Percentiles rank a stretch among this genome's conserved stretches.
These are phyloP conservation scores for Licmophora abbreviata DNA, from an alignment of 108 stramenopile species.

Conservation along the genomic window DNA sequence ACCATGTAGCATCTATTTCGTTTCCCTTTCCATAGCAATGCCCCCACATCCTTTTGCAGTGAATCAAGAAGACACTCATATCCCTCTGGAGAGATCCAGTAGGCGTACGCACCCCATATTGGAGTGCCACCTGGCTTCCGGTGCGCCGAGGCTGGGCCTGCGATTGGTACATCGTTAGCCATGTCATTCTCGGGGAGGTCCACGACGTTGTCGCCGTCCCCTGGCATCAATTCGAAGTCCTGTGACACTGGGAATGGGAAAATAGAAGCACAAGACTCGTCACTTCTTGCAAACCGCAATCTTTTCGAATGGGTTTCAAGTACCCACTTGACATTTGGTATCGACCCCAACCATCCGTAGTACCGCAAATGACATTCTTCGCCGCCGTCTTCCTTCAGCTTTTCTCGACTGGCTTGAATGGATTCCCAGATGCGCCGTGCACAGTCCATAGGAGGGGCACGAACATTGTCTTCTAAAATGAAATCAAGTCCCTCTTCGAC, in stretches of 20 bases:
- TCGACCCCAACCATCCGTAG: constrained; percentile 76
- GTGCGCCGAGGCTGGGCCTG: background rate
- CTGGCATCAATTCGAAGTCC: constrained; percentile 32
- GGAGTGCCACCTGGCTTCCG: constrained; percentile 67
- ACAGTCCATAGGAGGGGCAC: constrained; percentile 33
- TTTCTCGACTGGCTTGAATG: constrained; percentile 24
- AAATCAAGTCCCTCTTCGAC: constrained; percentile 60
- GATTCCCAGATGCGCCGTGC: constrained; percentile 53
- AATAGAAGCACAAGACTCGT: constrained; percentile 10
- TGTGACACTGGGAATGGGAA: constrained; percentile 59
- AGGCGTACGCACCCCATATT: constrained; percentile 77
- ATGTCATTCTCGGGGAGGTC: background rate
- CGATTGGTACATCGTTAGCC: background rate
- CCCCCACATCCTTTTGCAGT: constrained; percentile 70
- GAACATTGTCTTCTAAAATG: constrained; percentile 83
- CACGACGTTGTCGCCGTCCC: constrained; percentile 1
- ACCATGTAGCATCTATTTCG: constrained; percentile 60
- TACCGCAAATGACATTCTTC: constrained; percentile 62
- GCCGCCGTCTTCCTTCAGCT: constrained; percentile 7
- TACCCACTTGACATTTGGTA: constrained; percentile 66
- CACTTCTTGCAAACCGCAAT: background rate
- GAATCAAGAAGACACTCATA: constrained; percentile 41
- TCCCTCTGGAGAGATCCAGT: constrained; percentile 59
- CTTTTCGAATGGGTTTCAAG: constrained; percentile 34
- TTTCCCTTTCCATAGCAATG: constrained; percentile 81